These are phyloP conservation scores for Geosmithia putterillii DNA, from an alignment of 2,329 filamentous ascomycete genomes.

Conservation along the genomic window DNA sequence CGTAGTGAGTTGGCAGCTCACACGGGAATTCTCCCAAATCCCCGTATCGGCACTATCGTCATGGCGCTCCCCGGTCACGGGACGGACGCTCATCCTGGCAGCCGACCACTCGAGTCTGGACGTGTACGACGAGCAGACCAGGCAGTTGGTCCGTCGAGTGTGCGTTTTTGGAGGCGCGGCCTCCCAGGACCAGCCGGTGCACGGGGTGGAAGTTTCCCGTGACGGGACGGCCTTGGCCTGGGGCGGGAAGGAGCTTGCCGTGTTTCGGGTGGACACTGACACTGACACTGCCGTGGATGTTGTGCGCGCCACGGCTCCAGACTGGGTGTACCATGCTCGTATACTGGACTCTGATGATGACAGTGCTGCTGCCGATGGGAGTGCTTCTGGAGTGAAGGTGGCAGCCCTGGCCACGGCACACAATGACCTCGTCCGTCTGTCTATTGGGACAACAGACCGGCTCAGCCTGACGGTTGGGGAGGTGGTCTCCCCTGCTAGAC, in stretches of 20 bases:
- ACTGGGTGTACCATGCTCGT: conserved; percentile 79
- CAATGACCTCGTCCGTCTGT: conserved; percentile 59
- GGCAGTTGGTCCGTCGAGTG: conserved; percentile 24
- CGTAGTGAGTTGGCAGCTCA: not conserved
- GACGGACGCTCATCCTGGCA: conserved; percentile 33
- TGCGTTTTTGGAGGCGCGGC: conserved; percentile 49
- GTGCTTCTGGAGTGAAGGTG: conserved; percentile 26
- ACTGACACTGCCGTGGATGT: not conserved
- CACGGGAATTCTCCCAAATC: conserved; percentile 28
- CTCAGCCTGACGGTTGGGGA: conserved; percentile 28
- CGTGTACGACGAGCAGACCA: conserved; percentile 31
- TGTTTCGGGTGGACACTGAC: conserved; percentile 14
- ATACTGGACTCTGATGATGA: too few species aligned
- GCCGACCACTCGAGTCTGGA: conserved; percentile 48
- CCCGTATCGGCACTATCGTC: conserved; percentile 51
- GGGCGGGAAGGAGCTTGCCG: conserved; percentile 52
- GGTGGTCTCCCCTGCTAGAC: conserved; percentile 55
- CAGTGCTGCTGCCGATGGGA: too few species aligned
- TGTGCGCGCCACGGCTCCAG: conserved; percentile 35
- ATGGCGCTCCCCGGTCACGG: conserved; percentile 18
- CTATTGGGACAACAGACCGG: conserved; percentile 9
- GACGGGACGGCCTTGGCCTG: conserved; percentile 43
- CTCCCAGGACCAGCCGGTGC: conserved; percentile 57
- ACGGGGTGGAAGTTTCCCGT: conserved; percentile 49
- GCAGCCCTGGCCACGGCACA: conserved; percentile 71